These are phyloP conservation scores for Pseudozyma thailandica DNA, from an alignment of 1,284 basidiomycete species.

Conservation along the genomic window DNA sequence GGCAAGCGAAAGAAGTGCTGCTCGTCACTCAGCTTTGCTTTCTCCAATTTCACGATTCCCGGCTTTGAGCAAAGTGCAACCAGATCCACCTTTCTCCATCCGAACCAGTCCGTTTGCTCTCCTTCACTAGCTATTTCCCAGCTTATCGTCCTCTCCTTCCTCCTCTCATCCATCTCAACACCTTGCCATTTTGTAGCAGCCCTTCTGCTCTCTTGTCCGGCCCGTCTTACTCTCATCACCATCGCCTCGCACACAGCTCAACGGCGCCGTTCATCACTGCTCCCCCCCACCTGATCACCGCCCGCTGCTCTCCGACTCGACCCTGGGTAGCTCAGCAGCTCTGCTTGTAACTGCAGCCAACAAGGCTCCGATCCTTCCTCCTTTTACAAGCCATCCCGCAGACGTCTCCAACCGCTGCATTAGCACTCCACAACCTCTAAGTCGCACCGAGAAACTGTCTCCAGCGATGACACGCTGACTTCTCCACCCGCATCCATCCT, in stretches of 20 bases:
- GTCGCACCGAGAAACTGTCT: background rate
- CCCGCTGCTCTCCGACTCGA: background rate
- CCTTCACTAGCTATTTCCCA: background rate
- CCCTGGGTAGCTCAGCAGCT: background rate
- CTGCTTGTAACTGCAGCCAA: background rate
- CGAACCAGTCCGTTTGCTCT: background rate
- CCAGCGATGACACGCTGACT: background rate
- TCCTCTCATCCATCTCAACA: slow-evolving; percentile 1
- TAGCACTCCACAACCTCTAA: background rate
- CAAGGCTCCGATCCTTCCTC: too few relatives aligned
- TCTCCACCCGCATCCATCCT: background rate
- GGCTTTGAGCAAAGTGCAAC: background rate
- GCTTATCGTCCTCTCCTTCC: too few relatives aligned
- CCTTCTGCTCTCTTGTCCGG: background rate
- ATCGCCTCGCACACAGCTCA: background rate
- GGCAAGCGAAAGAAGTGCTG: background rate
- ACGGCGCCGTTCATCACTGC: background rate
- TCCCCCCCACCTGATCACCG: background rate
- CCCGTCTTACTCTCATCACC: background rate
- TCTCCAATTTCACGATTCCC: background rate
- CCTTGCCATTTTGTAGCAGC: background rate
- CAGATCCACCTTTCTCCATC: background rate
- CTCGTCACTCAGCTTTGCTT: background rate
- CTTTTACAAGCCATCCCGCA: background rate
- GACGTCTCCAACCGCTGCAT: background rate